Evolutionary conservation across 345 rosid genomes (phyloP).

Genomic region (Eucalyptus pauciflora): DNA sequence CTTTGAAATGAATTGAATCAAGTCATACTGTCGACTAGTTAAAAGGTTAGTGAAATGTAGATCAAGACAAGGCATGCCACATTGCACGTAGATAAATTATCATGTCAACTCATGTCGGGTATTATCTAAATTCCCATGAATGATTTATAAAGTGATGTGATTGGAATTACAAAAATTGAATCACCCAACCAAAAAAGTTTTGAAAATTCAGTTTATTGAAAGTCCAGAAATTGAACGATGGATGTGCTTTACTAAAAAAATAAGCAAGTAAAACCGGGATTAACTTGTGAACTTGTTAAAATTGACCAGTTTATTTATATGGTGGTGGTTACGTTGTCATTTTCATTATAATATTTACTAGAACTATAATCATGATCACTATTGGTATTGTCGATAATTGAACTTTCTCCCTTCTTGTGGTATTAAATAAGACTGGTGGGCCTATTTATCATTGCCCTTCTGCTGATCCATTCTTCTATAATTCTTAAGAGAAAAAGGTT

Average conservation of each 20-base stretch:
- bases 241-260: not conserved
- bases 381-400: not conserved
- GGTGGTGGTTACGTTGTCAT: not conserved
- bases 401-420: not conserved
- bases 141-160: not conserved
- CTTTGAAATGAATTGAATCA: not conserved
- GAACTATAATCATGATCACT: not conserved
- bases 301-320: not conserved
- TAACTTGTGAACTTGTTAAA: not conserved
- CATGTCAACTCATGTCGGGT: fast-evolving
- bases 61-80: not conserved
- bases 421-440: not conserved
- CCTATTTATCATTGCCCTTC: not conserved
- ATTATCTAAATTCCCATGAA: not conserved
- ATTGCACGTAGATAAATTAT: not conserved
- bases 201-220: not conserved
- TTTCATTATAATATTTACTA: not conserved
- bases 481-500: not conserved
- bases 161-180: not conserved
- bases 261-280: not conserved
- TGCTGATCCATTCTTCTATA: not conserved
- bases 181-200: not conserved
- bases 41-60: not conserved
- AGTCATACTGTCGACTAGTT: not conserved
- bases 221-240: not conserved